These are phyloP conservation scores for Xylaria sp. DNA, from an alignment of 2,329 filamentous ascomycete species.

Conservation along the genomic window DNA sequence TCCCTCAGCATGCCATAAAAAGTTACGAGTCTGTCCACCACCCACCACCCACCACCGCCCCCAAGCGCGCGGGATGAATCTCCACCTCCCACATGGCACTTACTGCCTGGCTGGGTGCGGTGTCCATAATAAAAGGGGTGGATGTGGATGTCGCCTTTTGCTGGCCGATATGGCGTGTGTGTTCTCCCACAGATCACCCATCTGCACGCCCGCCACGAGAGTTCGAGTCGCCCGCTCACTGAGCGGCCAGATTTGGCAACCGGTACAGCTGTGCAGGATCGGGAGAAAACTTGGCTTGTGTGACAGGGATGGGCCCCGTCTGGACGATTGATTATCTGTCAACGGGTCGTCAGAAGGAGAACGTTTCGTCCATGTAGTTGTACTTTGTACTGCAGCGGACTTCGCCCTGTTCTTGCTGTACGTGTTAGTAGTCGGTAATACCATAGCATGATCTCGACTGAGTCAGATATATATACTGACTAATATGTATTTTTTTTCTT, in stretches of 20 bases:
- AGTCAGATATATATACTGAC: background rate
- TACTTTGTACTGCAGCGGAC: background rate
- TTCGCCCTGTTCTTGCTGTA: background rate
- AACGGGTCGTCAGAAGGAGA: constrained; percentile 10
- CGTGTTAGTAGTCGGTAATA: background rate
- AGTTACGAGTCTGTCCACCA: constrained; percentile 12
- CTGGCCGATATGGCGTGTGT: too few relatives aligned
- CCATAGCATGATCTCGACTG: background rate
- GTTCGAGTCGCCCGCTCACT: background rate
- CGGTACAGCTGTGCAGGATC: constrained; percentile 20
- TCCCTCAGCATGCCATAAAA: too few relatives aligned
- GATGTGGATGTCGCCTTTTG: too few relatives aligned
- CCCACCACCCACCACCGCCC: too few relatives aligned
- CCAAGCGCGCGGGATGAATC: too few relatives aligned
- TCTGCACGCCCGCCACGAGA: too few relatives aligned
- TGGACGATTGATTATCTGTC: constrained; percentile 8
- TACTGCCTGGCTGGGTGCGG: background rate
- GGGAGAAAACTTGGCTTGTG: constrained; percentile 16
- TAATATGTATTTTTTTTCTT: background rate
- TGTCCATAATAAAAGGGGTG: background rate
- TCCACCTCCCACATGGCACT: constrained; percentile 30
- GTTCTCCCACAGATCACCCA: too few relatives aligned
- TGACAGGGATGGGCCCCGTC: constrained; percentile 17
- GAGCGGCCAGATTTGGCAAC: constrained; percentile 20
- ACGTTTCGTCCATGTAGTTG: constrained; percentile 7